Base-by-base conservation (phyloP, 352 stramenopile species). In the Globisporangium recalcitrans region DNA sequence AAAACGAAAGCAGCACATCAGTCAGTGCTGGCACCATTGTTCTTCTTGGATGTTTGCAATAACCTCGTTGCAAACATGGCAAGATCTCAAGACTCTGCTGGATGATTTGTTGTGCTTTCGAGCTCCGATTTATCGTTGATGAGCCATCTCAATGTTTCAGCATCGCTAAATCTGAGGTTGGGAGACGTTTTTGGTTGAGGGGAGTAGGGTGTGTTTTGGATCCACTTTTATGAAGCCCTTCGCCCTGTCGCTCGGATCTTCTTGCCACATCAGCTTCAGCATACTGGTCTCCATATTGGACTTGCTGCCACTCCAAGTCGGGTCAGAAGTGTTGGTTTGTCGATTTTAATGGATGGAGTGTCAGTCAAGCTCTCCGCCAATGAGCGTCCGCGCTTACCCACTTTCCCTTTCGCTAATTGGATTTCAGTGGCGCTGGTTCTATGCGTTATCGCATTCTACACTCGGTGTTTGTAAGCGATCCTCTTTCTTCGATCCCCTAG, bases 161-260 rank as follows among this genome's bases (percentile, higher is more conserved):
- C n/a, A n/a, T n/a, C n/a, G n/a, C n/a, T n/a, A n/a, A n/a, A n/a
- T n/a, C n/a, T n/a, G n/a, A n/a, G n/a, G n/a, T n/a, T n/a, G n/a
- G n/a, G n/a, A n/a, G n/a, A n/a, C n/a, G n/a, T n/a, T n/a, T n/a
- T n/a, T n/a, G n/a, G n/a, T n/a, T n/a, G n/a, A n/a, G n/a, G n/a
- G n/a, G n/a, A n/a, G n/a, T n/a, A n/a, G 19, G 10, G 22, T 14
- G 19, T 31, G 34, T 58, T 52, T 26, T 67, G 68, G 62, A 69
- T 80, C 62, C 72, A 67, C 77, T 80, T 83, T 69, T 83, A 80
- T 83, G 75, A 67, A 72, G 63, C 74, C 63, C 58, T 66, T 63
- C 49, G 27, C 42, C 72, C 59, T 68, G 32, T 65, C 64, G 70
- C 67, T 66, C 60, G 9, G 26, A 31, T 26, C 62, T 31, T 34